Base-by-base conservation (phyloP, 2,329 filamentous ascomycete genomes). In the Chaetomiaceae sp. region DNA sequence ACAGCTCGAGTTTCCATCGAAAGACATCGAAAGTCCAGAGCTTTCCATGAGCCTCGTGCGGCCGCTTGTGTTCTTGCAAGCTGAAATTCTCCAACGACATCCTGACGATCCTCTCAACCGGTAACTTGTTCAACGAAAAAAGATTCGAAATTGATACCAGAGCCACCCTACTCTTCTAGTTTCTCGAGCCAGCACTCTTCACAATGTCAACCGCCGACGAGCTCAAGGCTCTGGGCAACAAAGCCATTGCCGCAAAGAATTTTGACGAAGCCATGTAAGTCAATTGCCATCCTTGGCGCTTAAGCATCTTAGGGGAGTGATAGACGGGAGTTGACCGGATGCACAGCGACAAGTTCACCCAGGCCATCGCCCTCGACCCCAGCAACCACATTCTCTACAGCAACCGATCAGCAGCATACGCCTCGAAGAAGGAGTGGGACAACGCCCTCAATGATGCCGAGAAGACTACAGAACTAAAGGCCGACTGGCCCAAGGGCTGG, bases 401-500 rank as follows among this genome's bases (percentile, higher is more conserved):
- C 67, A 99, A 99, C 75, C 86, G 94, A 63, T 97, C 94, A 27
- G 94, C 83, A 53, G 84, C 83, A 41, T 82, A 95, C 67, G 89
- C 92, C 40, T 96, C 94, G 48, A 87, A 96, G 72, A 89, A 85
- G 71, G 84, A 97, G 54, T 99, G 88, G 78, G 77, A 87, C 59
- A 81, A 86, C 62, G 94, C 94, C 18, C 76, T 97, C 23, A 79
- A 87, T 58, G 94, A 99, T 78, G 94, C 94, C 53, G 86, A 86
- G 67, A 96, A 96, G 80, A 94, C 90, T 3, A 95, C 87, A 51
- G 83, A 95, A 73, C 77, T 99, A 70, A 97, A 99, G 79, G 87
- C 92, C 11, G 94, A 97, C 77, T 99, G 94, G 94, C 85, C 90
- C 55, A 97, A 97, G 75, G 94, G 94, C 61, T 96, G 90, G 87